These are phyloP conservation scores for Phytophthora kernoviae DNA, from an alignment of 352 stramenopile genomes.

Conservation along the genomic window DNA sequence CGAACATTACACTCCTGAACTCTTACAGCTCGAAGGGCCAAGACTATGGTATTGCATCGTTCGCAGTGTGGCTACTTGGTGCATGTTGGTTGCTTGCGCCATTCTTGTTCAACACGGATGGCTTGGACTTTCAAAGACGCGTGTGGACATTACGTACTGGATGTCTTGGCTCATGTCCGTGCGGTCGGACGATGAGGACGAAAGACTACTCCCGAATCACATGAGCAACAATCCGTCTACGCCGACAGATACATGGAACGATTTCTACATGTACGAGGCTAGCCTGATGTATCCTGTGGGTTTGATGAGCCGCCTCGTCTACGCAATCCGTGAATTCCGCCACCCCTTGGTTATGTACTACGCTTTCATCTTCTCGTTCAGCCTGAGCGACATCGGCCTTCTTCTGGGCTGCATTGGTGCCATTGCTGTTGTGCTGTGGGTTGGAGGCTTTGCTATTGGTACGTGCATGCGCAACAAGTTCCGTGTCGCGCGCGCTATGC, in stretches of 20 bases:
- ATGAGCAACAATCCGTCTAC: constrained; percentile 20
- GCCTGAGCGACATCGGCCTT: constrained; percentile 64
- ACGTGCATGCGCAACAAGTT: constrained; percentile 70
- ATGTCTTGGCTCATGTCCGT: constrained; percentile 83
- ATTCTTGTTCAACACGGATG: constrained; percentile 90
- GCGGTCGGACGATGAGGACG: constrained; percentile 44
- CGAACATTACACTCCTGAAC: constrained; percentile 74
- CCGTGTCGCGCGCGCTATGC: constrained; percentile 46
- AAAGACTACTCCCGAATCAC: constrained; percentile 47
- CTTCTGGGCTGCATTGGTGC: constrained; percentile 65
- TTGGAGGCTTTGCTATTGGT: constrained; percentile 60
- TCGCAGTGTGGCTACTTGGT: constrained; percentile 85
- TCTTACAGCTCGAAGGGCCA: constrained; percentile 87
- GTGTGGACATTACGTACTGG: constrained; percentile 84
- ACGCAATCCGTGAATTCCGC: constrained; percentile 76
- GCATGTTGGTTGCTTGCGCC: constrained; percentile 80
- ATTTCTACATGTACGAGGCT: constrained; percentile 84
- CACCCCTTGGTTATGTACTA: constrained; percentile 88
- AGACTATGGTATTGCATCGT: constrained; percentile 88
- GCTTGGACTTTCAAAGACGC: constrained; percentile 88
- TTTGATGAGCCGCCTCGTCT: constrained; percentile 67
- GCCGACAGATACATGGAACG: constrained; percentile 65
- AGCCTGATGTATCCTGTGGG: constrained; percentile 65
- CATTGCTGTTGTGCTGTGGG: constrained; percentile 66
- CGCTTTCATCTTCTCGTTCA: constrained; percentile 76